Base-by-base conservation (phyloP, 371 early-diverging fungal genomes). In the Mortierella sp. region DNA sequence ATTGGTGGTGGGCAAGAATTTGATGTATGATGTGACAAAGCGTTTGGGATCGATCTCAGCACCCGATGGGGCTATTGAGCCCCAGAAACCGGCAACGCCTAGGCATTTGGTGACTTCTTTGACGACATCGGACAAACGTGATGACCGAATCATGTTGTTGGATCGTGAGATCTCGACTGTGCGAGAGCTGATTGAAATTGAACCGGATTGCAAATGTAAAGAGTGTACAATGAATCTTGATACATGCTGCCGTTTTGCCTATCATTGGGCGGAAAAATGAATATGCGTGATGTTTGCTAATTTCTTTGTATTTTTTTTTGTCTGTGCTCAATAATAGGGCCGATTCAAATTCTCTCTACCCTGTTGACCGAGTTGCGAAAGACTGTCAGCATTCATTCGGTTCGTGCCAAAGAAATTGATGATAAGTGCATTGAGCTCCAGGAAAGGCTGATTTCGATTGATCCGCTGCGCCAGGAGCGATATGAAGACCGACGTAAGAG, bases 151-250 rank as follows among this genome's bases (percentile, higher is more conserved):
- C 1, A 72, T 72, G 6, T 63, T 90, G 18, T 72, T 93, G 60
- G 68, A 82, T 25, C 80, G 84, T 28, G 95, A 96, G 71, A 85
- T 93, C 44, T 68, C 83, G 15, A 82, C 84, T 15, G 85, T 97
- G 18, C 83, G 89, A 30, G 97, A 97, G 70, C 82, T 98, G 51
- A 59, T 91, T 9, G 96, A 96, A 23, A 51, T 95, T 29, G 98
- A 97, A 66, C 96, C 96, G 0, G 92, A 94, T 44, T 89, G 93
- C 74, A 94, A 94, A 86, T 95, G 97, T 90, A 87, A 81, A 85
- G 30, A 7, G 29, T 6, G 7, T 37, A 9, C 37, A 9, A 3
- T 37, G 37, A n/a, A n/a, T n/a, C 37, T 9, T 37, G 9, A 37
- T 9, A 9, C 37, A 37, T 37, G 9, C 9, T 37, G 37, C 37